Percentiles rank a stretch among this genome's conserved stretches.
Evolutionary conservation across 768 basidiomycete species (phyloP).

Genomic region (Boletus rubroflammeus): DNA sequence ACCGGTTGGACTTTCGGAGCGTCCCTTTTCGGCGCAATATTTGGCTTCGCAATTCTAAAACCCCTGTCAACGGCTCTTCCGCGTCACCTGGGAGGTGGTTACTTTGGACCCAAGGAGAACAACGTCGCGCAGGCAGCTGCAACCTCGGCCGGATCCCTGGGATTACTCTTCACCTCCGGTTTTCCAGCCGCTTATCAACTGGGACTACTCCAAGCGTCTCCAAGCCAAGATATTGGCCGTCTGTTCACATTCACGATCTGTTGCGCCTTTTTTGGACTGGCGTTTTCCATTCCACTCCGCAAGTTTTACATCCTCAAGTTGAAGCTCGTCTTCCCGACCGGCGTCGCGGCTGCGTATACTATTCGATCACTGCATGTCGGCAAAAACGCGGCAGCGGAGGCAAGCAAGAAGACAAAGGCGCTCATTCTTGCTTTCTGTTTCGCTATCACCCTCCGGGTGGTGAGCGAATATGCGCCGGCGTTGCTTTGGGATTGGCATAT

Average conservation of each 20-base stretch:
- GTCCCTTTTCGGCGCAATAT: neutral
- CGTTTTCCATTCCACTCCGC: neutral
- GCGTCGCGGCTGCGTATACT: neutral
- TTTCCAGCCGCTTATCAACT: neutral
- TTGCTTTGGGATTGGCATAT: conserved; percentile 1
- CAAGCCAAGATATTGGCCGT: neutral
- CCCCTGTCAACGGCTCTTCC: neutral
- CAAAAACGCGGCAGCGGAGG: neutral
- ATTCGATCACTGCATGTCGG: neutral
- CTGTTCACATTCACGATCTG: neutral
- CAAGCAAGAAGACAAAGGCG: neutral
- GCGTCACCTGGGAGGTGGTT: neutral
- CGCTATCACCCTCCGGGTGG: neutral
- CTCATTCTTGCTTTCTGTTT: neutral
- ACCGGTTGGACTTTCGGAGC: conserved; percentile 1
- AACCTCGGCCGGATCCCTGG: neutral
- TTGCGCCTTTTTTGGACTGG: conserved; percentile 1
- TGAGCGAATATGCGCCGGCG: neutral
- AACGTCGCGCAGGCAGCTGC: neutral
- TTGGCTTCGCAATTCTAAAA: conserved; percentile 1
- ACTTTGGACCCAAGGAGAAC: conserved; percentile 2
- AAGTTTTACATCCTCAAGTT: neutral
- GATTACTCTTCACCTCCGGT: neutral
- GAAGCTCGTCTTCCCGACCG: neutral
- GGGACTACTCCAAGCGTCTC: neutral